These are phyloP conservation scores for Cardamine resedifolia DNA, from an alignment of 345 rosid genomes.

Conservation along the genomic window DNA sequence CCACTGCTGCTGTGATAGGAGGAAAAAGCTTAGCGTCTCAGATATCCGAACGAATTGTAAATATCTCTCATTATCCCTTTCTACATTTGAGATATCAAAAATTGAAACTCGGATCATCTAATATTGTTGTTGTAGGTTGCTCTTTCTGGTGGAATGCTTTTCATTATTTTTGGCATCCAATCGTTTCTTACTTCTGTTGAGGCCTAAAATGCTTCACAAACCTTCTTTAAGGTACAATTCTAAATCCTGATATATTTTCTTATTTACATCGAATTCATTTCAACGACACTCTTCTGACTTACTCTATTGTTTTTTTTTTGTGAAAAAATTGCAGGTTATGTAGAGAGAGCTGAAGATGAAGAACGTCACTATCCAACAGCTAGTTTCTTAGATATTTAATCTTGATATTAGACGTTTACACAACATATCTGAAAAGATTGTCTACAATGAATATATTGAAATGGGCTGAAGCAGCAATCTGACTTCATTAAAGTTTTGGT, in stretches of 20 bases:
- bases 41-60: slow-evolving; percentile 84
- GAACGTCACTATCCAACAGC: slow-evolving; percentile 2
- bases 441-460: too few relatives aligned
- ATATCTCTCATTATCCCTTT: background rate
- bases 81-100: background rate
- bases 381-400: slow-evolving; percentile 19
- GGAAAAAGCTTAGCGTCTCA: slow-evolving; percentile 98
- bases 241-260: background rate
- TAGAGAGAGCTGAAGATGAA: slow-evolving; percentile 13
- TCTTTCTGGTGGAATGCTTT: slow-evolving; percentile 85
- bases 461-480: too few relatives aligned
- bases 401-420: slow-evolving; percentile 22
- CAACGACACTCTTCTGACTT: background rate
- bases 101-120: background rate
- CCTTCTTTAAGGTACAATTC: slow-evolving; percentile 6
- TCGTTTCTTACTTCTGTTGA: slow-evolving; percentile 71
- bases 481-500: slow-evolving; percentile 21
- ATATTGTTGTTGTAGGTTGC: slow-evolving; percentile 62
- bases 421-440: too few relatives aligned
- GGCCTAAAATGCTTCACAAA: slow-evolving; percentile 25
- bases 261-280: background rate
- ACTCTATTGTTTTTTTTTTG: background rate
- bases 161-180: slow-evolving; percentile 83
- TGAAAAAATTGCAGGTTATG: slow-evolving; percentile 14
- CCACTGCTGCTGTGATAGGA: slow-evolving; percentile 92